These are phyloP conservation scores for Flueggea neowawraea DNA, from an alignment of 441 rosid genomes.

Conservation along the genomic window DNA sequence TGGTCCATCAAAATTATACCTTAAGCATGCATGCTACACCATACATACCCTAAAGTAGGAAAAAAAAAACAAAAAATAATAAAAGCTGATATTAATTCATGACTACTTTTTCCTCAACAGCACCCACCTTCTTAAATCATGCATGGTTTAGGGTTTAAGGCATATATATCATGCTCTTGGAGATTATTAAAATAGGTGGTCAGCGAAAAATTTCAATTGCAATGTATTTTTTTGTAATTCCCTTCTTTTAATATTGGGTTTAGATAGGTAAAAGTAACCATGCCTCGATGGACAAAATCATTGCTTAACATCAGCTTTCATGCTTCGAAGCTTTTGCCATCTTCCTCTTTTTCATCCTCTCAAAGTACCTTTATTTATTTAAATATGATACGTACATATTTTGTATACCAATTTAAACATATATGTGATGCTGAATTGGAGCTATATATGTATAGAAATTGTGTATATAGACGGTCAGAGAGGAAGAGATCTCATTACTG, in stretches of 20 bases:
- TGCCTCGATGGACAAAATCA: conserved; percentile 42
- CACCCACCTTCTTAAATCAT: conserved; percentile 20
- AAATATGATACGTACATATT: too few relatives aligned
- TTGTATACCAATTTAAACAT: neutral
- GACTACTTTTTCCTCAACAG: conserved; percentile 1
- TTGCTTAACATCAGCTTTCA: conserved; percentile 33
- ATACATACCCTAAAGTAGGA: neutral
- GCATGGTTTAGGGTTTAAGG: conserved; percentile 1
- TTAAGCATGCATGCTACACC: conserved; percentile 33
- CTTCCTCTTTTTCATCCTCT: conserved; percentile 21
- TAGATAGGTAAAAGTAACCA: conserved; percentile 9
- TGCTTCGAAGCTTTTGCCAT: conserved; percentile 30
- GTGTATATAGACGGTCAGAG: neutral
- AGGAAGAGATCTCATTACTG: neutral
- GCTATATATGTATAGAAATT: neutral
- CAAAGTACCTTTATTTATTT: conserved; percentile 12
- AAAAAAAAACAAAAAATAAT: too few relatives aligned
- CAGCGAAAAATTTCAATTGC: neutral
- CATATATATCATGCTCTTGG: neutral
- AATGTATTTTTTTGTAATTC: too few relatives aligned
- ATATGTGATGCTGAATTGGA: neutral
- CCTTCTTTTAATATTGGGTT: neutral
- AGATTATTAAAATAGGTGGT: neutral
- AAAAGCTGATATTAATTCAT: neutral
- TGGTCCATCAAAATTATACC: conserved; percentile 26